Base-by-base conservation (phyloP, 139 green algal species). In the Deuterostichococcus epilithicus region DNA sequence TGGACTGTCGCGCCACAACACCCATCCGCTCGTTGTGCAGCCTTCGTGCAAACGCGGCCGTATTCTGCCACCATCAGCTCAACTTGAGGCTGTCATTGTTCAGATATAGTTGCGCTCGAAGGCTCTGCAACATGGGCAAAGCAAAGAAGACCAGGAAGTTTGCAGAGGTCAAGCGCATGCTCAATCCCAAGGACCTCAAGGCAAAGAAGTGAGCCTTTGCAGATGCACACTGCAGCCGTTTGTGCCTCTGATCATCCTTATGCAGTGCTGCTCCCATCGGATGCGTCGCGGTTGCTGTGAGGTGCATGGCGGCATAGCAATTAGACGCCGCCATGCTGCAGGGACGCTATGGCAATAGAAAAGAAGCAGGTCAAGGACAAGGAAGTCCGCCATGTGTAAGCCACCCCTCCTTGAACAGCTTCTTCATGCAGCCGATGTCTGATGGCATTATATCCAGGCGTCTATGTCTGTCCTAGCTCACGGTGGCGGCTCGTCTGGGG, bases 131-230 rank as follows among this genome's bases (percentile, higher is more conserved):
- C 18, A 98, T 98, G 94, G 94, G 94, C 5, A 98, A 97, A 70
- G 89, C 91, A 15, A 98, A 98, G 81, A 97, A 98, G 83, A 97
- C 91, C 0, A 77, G 94, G 0, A 98, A 98, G 81, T 98, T 98
- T 85, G 95, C 95, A 5, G 94, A 98, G 76, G 91, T 97, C 5
- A 98, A 98, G 85, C 87, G 95, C 0, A 84, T 99, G 75, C 78
- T 99, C 0, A 96, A 93, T 70, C 94, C 92, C 6, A 97, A 97
- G 75, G 94, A 98, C 59, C 42, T 85, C 2, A 89, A 90, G 47
- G 76, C n/a, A 22, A 28, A 65, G 38, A 45, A 65, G 32, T 66
- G 39, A 66, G 6, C 28, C 13, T 39, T 26, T 63, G 36, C 28
- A 32, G 4, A 25, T 72, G 66, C 6, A 58, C 10, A n/a, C 13